Evolutionary conservation across 2,329 filamentous ascomycete genomes (phyloP).

Genomic region (Botrytis hyacinthi): DNA sequence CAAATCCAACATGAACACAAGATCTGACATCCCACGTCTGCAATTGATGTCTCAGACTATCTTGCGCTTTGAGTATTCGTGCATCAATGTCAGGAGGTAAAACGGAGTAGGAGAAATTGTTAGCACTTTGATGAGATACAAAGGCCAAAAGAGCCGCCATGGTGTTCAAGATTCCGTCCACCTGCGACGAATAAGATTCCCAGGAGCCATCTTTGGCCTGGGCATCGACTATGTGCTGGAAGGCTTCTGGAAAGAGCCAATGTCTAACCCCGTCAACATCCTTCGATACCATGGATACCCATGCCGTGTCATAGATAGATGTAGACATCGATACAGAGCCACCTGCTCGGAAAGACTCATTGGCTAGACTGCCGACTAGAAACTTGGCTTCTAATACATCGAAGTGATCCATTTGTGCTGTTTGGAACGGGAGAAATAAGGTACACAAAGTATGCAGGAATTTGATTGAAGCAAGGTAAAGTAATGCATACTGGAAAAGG

Average conservation of each 20-base stretch:
- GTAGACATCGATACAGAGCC: neutral
- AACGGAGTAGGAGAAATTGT: neutral
- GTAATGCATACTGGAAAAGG: neutral
- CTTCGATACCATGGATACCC: constrained; percentile 5
- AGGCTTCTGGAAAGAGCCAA: constrained; percentile 9
- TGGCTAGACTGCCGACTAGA: neutral
- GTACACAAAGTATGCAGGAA: neutral
- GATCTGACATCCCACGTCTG: constrained; percentile 14
- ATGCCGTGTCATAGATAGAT: constrained; percentile 14
- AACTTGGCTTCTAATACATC: neutral
- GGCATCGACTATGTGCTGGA: neutral
- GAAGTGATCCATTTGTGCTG: neutral
- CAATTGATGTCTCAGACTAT: neutral
- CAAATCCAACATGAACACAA: constrained; percentile 18
- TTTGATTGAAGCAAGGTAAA: neutral
- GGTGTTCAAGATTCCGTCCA: constrained; percentile 17
- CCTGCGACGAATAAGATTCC: neutral
- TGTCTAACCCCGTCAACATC: neutral
- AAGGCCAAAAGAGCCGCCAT: constrained; percentile 17
- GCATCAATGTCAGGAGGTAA: neutral
- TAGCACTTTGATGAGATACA: neutral
- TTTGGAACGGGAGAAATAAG: neutral
- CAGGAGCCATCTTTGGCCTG: constrained; percentile 3
- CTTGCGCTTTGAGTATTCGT: neutral
- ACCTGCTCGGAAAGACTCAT: neutral